Conservation (phyloP, 768 basidiomycete species). For the Austroboletus eburneus region DNA sequence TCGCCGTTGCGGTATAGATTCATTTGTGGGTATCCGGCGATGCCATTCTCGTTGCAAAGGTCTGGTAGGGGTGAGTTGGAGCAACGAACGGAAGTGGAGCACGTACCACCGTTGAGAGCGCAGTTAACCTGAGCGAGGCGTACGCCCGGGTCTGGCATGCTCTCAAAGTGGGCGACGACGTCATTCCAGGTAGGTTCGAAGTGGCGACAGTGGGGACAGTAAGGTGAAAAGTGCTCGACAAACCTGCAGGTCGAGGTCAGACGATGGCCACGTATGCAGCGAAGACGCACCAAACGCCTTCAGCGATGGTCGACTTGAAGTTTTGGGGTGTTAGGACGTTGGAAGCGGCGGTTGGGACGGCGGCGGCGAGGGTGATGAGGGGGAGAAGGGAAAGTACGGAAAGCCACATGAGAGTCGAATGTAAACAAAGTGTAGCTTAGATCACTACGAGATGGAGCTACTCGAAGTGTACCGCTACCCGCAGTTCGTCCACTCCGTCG, state of each 20-base stretch:
- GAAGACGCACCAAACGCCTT: slow-evolving; percentile 55
- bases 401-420: slow-evolving; percentile 1
- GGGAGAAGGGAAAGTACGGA: slow-evolving; percentile 1
- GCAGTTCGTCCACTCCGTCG: slow-evolving; percentile 43
- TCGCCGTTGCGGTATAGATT: slow-evolving; percentile 68
- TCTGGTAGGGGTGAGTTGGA: slow-evolving; percentile 55
- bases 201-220: slow-evolving; percentile 71
- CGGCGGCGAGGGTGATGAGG: slow-evolving; percentile 29
- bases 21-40: slow-evolving; percentile 74
- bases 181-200: slow-evolving; percentile 84
- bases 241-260: slow-evolving; percentile 41
- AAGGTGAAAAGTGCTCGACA: slow-evolving; percentile 85
- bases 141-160: slow-evolving; percentile 37
- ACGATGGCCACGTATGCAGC: background rate
- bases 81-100: background rate
- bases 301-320: slow-evolving; percentile 48
- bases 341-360: slow-evolving; percentile 30
- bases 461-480: slow-evolving; percentile 59
- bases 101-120: slow-evolving; percentile 68
- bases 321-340: slow-evolving; percentile 51
- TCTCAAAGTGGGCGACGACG: slow-evolving; percentile 51
- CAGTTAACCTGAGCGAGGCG: slow-evolving; percentile 83
- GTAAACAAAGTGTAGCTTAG: background rate
- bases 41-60: slow-evolving; percentile 65
- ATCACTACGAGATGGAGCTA: slow-evolving; percentile 14